phyloP scores from a whole-genome alignment of 306 rosid species.

The Pyrus betulifolia region DNA sequence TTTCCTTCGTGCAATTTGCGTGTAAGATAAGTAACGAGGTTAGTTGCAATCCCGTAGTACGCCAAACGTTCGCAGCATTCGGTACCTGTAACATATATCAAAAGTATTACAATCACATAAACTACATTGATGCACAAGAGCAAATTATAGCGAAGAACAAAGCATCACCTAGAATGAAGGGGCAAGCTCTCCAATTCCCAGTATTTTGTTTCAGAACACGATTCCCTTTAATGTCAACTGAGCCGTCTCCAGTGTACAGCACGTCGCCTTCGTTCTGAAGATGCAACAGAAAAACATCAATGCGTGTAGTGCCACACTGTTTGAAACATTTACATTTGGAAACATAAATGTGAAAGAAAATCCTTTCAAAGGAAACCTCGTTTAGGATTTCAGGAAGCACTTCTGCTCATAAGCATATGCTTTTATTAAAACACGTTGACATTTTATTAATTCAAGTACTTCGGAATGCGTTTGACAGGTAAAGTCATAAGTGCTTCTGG shows the following conservation, averaged over 20 bases:
- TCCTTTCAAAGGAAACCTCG: background rate
- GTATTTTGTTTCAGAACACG: constrained; percentile 43
- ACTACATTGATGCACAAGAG: background rate
- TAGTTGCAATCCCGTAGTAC: constrained; percentile 85
- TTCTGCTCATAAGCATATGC: background rate
- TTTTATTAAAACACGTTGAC: background rate
- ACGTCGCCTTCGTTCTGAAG: constrained; percentile 24
- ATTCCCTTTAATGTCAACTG: constrained; percentile 39
- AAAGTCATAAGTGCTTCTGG: background rate
- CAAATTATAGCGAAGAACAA: background rate
- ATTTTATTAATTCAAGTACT: background rate
- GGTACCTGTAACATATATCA: constrained; percentile 42
- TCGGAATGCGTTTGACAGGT: background rate
- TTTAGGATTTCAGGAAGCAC: background rate
- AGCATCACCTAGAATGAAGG: constrained; percentile 42
- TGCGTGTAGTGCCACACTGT: background rate
- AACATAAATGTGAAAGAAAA: background rate
- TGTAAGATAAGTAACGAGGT: constrained; percentile 91
- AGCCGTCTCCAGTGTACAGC: constrained; percentile 46
- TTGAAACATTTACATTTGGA: background rate
- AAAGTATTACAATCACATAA: background rate
- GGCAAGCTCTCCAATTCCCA: constrained; percentile 58
- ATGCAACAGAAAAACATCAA: background rate
- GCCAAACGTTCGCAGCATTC: constrained; percentile 96
- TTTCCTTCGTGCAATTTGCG: constrained; percentile 78